These are phyloP conservation scores for Graphilbum sp. DNA, from an alignment of 2,329 filamentous ascomycete genomes.

Conservation along the genomic window DNA sequence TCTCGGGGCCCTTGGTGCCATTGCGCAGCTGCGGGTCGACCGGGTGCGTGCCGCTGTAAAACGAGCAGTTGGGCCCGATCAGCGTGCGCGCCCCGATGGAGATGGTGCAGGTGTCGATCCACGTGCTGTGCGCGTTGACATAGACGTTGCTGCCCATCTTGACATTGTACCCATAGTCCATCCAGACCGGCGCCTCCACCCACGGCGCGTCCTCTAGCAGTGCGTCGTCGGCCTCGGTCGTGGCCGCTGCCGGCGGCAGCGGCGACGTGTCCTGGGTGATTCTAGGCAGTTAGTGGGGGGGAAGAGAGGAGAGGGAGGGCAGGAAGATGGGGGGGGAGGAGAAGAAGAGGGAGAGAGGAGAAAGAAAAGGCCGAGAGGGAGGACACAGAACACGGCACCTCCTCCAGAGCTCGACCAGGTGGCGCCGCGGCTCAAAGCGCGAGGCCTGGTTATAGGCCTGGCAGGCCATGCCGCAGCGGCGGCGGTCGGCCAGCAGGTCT, in stretches of 20 bases:
- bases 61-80: constrained; percentile 60
- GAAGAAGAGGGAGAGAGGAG: no score
- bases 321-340: no score
- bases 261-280: constrained; percentile 45
- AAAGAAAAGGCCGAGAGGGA: no score
- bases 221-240: constrained; percentile 45
- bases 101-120: constrained; percentile 62
- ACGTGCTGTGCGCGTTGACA: constrained; percentile 57
- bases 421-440: constrained; percentile 41
- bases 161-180: constrained; percentile 68
- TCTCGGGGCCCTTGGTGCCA: constrained; percentile 59
- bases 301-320: no score
- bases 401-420: constrained; percentile 50
- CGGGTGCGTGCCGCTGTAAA: constrained; percentile 64
- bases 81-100: constrained; percentile 63
- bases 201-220: constrained; percentile 49
- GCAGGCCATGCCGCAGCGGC: constrained; percentile 45
- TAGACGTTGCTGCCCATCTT: constrained; percentile 54
- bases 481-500: constrained; percentile 44
- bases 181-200: constrained; percentile 51
- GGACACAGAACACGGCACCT: constrained; percentile 37
- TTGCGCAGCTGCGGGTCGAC: constrained; percentile 59
- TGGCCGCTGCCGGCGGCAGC: constrained; percentile 41
- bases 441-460: constrained; percentile 40
- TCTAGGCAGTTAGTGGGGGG: constrained; percentile 20